Base-by-base conservation (phyloP, 805 yeast genomes). In the Kodamaea hsintzibuensis region DNA sequence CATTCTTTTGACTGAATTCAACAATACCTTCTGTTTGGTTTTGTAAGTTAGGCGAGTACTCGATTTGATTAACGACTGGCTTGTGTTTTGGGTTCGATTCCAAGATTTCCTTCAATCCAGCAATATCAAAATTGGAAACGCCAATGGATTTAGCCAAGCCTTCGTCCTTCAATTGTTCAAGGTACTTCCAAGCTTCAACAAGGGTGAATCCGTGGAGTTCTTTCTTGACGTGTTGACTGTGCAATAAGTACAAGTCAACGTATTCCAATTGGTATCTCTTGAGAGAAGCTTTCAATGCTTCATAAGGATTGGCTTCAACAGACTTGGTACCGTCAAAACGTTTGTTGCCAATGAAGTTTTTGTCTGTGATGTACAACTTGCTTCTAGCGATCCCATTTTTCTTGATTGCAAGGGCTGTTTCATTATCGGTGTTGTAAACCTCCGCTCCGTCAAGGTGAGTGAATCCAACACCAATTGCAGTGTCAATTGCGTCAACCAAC, bases 11-110 rank as follows among this genome's bases (percentile, higher is more conserved):
- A 13, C 95, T 87, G 74, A 89, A 89, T 14, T 85, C 96, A 50
- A 88, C 87, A 58, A 89, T 80, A 59, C 83, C 84, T 55, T 89
- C 79, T 35, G 80, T 78, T 55, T 80, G 80, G 76, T 89, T 96
- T 57, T 88, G 89, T 67, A 91, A 78, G 78, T 90, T 89, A 57
- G 97, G 97, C 69, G 91, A 96, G 70, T 89, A 95, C 77, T 90
- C 97, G 60, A 91, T 87, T 74, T 90, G 96, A 62, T 90, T 79
- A 53, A 87, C 88, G 47, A 85, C 88, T 44, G 96, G 96, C 57
- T 78, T 82, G 68, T 50, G 89, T 82, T 63, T 77, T 81, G 58
- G 86, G 83, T 50, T 50, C 55, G 84, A 82, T 67, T 90, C 82
- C 54, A 88, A 72, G 61, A 89, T 75, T 63, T 91, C 96, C 62